A percentile compares a stretch with the other conserved stretches of the same genome.
Conservation (phyloP, 495 filamentous ascomycete genomes). For the Penicillium ochrochloron region DNA sequence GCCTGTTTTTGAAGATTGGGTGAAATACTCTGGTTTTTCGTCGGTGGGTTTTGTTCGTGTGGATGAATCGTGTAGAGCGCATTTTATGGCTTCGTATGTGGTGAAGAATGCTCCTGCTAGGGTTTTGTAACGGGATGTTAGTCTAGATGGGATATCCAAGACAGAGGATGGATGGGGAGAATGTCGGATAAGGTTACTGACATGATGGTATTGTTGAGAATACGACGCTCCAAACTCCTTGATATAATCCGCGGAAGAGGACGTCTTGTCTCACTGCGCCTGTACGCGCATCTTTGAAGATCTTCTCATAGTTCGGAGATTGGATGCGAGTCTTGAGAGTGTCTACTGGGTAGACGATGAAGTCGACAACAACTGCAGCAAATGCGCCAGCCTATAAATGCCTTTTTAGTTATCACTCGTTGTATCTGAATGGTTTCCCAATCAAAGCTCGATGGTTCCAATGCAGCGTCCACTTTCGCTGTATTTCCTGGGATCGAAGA, state of each 20-base stretch:
- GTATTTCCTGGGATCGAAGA: constrained; percentile 1
- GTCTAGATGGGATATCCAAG: neutral
- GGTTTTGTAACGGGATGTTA: neutral
- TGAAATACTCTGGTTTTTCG: neutral
- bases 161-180: too few relatives aligned
- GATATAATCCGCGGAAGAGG: constrained; percentile 79
- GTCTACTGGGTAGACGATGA: constrained; percentile 82
- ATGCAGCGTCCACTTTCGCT: too few relatives aligned
- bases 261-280: constrained; percentile 56
- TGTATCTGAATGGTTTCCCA: too few relatives aligned
- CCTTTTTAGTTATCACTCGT: neutral
- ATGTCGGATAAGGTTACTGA: constrained; percentile 36
- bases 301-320: constrained; percentile 67
- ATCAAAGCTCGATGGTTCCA: too few relatives aligned
- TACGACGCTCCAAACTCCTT: constrained; percentile 86
- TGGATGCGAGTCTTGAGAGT: constrained; percentile 88
- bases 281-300: constrained; percentile 61
- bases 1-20: constrained; percentile 42
- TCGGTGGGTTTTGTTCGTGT: constrained; percentile 38
- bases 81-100: constrained; percentile 79
- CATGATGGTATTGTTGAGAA: constrained; percentile 87
- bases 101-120: constrained; percentile 88
- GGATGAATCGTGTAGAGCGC: constrained; percentile 51
- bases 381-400: constrained; percentile 70
- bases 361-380: constrained; percentile 79